Evolutionary conservation across 495 filamentous ascomycete species (phyloP).

Genomic region (Lasiosphaeriaceae sp.): DNA sequence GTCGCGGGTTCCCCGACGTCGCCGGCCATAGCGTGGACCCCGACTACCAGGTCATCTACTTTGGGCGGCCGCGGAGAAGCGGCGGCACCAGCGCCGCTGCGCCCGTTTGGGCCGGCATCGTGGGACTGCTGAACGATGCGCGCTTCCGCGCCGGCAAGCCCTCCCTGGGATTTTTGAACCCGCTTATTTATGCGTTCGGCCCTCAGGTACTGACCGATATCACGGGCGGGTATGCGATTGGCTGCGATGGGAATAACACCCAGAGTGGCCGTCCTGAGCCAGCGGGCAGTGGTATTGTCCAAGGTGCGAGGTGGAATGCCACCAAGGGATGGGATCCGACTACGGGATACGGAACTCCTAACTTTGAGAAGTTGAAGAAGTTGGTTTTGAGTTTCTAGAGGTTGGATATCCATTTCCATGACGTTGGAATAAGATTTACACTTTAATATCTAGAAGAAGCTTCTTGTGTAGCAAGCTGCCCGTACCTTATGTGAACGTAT

Average conservation of each 20-base stretch:
- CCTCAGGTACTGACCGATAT: conserved; percentile 54
- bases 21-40: conserved; percentile 51
- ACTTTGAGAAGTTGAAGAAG: conserved; percentile 22
- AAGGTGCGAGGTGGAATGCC: conserved; percentile 21
- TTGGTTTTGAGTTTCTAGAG: conserved; percentile 7
- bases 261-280: conserved; percentile 38
- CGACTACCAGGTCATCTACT: conserved; percentile 31
- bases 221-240: conserved; percentile 45
- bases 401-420: too few relatives aligned
- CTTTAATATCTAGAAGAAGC: too few relatives aligned
- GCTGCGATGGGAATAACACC: conserved; percentile 45
- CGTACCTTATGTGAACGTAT: too few relatives aligned
- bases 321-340: conserved; percentile 25
- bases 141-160: conserved; percentile 47
- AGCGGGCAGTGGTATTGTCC: conserved; percentile 15
- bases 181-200: conserved; percentile 57
- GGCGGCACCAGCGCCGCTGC: conserved; percentile 48
- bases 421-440: too few relatives aligned
- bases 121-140: conserved; percentile 63
- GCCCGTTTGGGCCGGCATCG: conserved; percentile 56
- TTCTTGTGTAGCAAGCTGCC: too few relatives aligned
- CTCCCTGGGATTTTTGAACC: conserved; percentile 65
- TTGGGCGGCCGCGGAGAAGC: neutral
- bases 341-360: conserved; percentile 32
- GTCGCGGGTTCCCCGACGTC: conserved; percentile 68